Evolutionary conservation across 108 stramenopile genomes (phyloP), one percentile per base, ranked within the genome.

Genomic region (Cyclotella atomus): DNA sequence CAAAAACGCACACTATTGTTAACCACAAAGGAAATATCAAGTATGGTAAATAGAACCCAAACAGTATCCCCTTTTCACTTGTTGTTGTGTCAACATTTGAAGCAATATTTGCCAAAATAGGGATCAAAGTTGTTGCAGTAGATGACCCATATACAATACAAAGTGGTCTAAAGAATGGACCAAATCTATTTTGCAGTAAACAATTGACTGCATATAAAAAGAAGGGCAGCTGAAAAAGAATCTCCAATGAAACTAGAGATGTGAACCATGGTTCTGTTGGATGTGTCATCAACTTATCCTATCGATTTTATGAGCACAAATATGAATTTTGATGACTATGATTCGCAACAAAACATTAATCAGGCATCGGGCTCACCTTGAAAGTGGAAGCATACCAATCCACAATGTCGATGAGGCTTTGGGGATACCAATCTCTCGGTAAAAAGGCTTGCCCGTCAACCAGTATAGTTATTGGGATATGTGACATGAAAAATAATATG

Each of bases 201-300:
- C 63, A 62, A 49, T 80, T 70, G 1, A 85, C 63, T 0, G 91
- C 92, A 46, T 89, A 56, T 17, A 92, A 65, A 67, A 96, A 96
- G 83, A 91, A 96, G 15, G 95, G 92, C 6, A 93, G 45, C 63
- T 96, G 95, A 21, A 93, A 85, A 17, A 91, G 32, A 9, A 91
- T 53, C 61, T 96, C 95, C 35, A 84, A 61, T 19, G 55, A 49
- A 3, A 96, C 72, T 17, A 96, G 16, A 3, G 88, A 74, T 12
- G 74, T 66, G 60, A 95, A 93, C 91, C 91, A 90, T 12, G 76
- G 33, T 19, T 76, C 73, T 14, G 49, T 54, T 15, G 87, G 85
- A 57, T 77, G 65, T 27, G 55, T 34, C 91, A 93, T 88, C 65
- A 89, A 64, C 10, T 79, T 66, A 72, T 93, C 91, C 65, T 81